phyloP scores from a whole-genome alignment of 345 rosid species.

The Physaria fendleri region DNA sequence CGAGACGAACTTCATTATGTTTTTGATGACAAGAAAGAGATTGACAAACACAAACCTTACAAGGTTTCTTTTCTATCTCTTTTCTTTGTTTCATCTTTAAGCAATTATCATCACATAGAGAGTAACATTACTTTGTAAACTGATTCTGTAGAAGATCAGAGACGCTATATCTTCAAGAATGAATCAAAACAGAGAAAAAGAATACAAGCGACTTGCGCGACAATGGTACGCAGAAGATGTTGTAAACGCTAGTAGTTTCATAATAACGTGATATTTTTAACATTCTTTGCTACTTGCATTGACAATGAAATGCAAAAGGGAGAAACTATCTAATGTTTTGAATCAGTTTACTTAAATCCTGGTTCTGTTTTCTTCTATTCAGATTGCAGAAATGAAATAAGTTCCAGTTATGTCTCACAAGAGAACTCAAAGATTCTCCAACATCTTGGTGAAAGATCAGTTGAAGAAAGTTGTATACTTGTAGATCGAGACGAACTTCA shows the following conservation, averaged over 20 bases:
- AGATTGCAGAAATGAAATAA: constrained; percentile 27
- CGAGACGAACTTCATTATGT: constrained; percentile 39
- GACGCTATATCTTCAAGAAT: constrained; percentile 55
- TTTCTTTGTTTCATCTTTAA: constrained; percentile 7
- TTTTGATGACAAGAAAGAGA: constrained; percentile 23
- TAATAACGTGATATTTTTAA: too few relatives aligned
- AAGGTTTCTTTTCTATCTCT: constrained; percentile 37
- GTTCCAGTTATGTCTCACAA: constrained; percentile 12
- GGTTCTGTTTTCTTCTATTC: constrained; percentile 7
- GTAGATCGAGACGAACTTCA: constrained; percentile 46
- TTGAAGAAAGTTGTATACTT: constrained; percentile 64
- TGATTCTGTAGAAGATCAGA: constrained; percentile 32
- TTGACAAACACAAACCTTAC: constrained; percentile 44
- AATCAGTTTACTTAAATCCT: not conserved
- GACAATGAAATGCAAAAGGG: not conserved
- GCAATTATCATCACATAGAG: not conserved
- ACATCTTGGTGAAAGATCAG: constrained; percentile 26
- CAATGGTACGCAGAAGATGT: constrained; percentile 31
- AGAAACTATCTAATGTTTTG: not conserved
- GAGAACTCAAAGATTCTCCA: constrained; percentile 28
- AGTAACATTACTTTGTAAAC: not conserved
- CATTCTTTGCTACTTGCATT: not conserved
- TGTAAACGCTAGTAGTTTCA: constrained; percentile 6
- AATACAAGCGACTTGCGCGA: constrained; percentile 55
- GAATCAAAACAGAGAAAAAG: constrained; percentile 50